phyloP scores from a whole-genome alignment of 495 filamentous ascomycete species.

The Aspergillus haitiensis region DNA sequence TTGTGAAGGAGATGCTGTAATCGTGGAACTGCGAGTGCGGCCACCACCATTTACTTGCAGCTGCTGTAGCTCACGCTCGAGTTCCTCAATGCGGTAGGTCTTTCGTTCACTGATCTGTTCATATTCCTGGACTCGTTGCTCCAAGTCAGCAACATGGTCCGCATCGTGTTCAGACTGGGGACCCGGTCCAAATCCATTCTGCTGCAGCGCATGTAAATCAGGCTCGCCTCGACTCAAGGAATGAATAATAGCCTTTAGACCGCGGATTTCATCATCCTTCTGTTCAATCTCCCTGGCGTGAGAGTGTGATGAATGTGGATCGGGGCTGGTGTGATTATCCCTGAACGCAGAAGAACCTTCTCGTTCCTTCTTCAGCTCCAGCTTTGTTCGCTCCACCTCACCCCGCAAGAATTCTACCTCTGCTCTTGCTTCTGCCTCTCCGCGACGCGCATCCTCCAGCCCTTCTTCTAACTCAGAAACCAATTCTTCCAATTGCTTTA shows the following conservation, averaged over 20 bases:
- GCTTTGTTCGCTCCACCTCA: slow-evolving; percentile 90
- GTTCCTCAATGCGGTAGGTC: slow-evolving; percentile 76
- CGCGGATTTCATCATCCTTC: slow-evolving; percentile 95
- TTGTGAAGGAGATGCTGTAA: slow-evolving; percentile 39
- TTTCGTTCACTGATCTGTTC: slow-evolving; percentile 69
- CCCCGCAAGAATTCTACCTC: slow-evolving; percentile 96
- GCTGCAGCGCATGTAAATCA: slow-evolving; percentile 33
- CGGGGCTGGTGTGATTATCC: slow-evolving; percentile 51
- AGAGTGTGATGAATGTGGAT: slow-evolving; percentile 51
- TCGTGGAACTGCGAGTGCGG: slow-evolving; percentile 44
- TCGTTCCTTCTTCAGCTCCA: slow-evolving; percentile 85
- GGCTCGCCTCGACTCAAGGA: slow-evolving; percentile 75
- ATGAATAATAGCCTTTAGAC: slow-evolving; percentile 96
- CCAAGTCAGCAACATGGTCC: slow-evolving; percentile 52
- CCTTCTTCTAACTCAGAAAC: slow-evolving; percentile 97
- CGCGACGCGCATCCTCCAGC: slow-evolving; percentile 88
- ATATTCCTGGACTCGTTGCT: slow-evolving; percentile 75
- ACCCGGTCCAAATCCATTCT: slow-evolving; percentile 27
- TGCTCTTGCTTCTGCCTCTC: slow-evolving; percentile 94
- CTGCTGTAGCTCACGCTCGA: slow-evolving; percentile 81
- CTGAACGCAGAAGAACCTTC: slow-evolving; percentile 73
- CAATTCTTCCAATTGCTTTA: slow-evolving; percentile 93
- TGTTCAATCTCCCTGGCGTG: slow-evolving; percentile 76
- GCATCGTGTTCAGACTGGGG: slow-evolving; percentile 30
- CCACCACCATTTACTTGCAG: slow-evolving; percentile 41